These are phyloP conservation scores for Pelargonium cotyledonis DNA, from an alignment of 441 rosid species.

Conservation along the genomic window DNA sequence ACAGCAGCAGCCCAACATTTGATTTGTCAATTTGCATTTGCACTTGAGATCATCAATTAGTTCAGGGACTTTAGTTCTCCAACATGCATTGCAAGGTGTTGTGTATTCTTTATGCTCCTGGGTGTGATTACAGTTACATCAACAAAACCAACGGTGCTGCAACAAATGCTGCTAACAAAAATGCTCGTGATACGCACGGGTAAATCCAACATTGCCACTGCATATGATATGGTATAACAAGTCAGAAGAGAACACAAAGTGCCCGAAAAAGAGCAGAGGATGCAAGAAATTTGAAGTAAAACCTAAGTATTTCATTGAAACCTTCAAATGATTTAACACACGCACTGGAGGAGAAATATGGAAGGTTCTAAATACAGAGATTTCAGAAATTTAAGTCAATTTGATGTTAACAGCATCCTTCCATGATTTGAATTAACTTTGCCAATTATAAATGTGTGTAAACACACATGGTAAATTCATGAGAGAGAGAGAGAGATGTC, in stretches of 20 bases:
- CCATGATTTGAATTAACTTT: too few relatives aligned
- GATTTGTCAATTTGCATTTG: conserved; percentile 2
- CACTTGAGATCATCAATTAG: conserved; percentile 1
- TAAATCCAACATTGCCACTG: not conserved
- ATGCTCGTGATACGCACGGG: too few relatives aligned
- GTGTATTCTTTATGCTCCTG: not conserved
- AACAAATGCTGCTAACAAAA: not conserved
- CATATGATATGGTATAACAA: not conserved
- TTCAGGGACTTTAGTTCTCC: not conserved
- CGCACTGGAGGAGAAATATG: too few relatives aligned
- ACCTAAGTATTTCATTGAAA: too few relatives aligned
- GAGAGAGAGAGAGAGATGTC: not conserved
- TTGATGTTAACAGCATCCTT: too few relatives aligned
- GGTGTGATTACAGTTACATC: not conserved
- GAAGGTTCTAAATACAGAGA: too few relatives aligned
- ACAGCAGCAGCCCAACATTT: not conserved
- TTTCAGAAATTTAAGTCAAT: too few relatives aligned
- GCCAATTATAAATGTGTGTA: too few relatives aligned
- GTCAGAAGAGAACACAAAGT: not conserved
- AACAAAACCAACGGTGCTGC: not conserved
- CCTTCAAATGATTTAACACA: too few relatives aligned
- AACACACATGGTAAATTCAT: too few relatives aligned
- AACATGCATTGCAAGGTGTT: not conserved
- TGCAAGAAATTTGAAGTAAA: too few relatives aligned
- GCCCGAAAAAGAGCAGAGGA: not conserved